Conservation (phyloP, 2,329 filamentous ascomycete genomes). For the Nemania serpens region DNA sequence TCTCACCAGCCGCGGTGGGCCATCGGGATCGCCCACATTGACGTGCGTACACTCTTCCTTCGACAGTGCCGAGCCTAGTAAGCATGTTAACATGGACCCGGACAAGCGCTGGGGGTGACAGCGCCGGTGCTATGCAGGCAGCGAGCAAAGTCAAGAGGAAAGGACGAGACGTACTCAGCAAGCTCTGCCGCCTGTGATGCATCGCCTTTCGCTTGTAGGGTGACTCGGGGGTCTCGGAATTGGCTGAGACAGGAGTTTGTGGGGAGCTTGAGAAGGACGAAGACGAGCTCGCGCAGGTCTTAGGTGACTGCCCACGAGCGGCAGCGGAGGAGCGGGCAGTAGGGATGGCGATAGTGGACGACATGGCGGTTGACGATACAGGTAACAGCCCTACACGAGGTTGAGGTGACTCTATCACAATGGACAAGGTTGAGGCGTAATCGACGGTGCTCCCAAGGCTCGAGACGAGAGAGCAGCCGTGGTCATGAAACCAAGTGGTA, state of each 20-base stretch:
- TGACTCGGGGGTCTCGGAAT: conserved; percentile 49
- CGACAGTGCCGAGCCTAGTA: conserved; percentile 69
- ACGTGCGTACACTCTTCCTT: conserved; percentile 80
- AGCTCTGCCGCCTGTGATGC: conserved; percentile 63
- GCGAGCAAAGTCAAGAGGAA: background rate
- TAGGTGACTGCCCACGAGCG: conserved; percentile 47
- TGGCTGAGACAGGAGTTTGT: conserved; percentile 49
- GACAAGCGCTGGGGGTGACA: background rate
- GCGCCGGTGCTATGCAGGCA: background rate
- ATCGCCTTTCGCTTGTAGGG: conserved; percentile 49
- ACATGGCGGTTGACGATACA: conserved; percentile 52
- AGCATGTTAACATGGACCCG: conserved; percentile 31
- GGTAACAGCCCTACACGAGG: background rate
- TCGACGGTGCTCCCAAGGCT: conserved; percentile 12
- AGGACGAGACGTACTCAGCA: conserved; percentile 57
- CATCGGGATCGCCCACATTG: conserved; percentile 75
- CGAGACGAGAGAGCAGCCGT: conserved; percentile 3
- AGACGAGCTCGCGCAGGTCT: conserved; percentile 55
- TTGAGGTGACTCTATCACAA: conserved; percentile 3
- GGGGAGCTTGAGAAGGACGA: conserved; percentile 63
- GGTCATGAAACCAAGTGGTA: conserved; percentile 24
- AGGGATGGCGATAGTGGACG: conserved; percentile 73
- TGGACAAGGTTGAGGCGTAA: background rate
- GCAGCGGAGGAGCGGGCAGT: conserved; percentile 46
- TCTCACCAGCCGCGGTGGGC: conserved; percentile 71